These are phyloP conservation scores for Chenopodium quinoa DNA, from an alignment of 148 eudicot genomes.

Conservation along the genomic window DNA sequence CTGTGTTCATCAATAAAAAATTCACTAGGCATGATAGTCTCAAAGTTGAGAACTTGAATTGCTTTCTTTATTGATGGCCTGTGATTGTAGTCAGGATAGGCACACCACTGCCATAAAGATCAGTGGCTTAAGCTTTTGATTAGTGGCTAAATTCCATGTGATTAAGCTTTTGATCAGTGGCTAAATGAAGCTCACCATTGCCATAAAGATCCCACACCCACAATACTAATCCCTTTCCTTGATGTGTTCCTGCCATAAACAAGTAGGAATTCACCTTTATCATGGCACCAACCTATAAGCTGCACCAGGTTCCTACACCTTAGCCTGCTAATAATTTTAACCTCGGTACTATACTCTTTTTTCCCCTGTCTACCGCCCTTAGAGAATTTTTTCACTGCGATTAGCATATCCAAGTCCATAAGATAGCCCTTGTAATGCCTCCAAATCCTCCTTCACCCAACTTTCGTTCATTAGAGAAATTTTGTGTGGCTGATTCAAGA, in stretches of 20 bases:
- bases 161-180: slow-evolving; percentile 30
- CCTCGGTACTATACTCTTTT: slow-evolving; percentile 38
- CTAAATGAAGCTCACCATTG: slow-evolving; percentile 27
- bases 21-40: slow-evolving; percentile 20
- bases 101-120: slow-evolving; percentile 38
- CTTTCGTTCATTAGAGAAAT: too few species aligned
- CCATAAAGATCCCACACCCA: slow-evolving; percentile 50
- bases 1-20: too few species aligned
- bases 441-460: slow-evolving; percentile 20
- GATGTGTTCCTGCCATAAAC: slow-evolving; percentile 22
- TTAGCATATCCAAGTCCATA: background rate
- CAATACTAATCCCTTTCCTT: slow-evolving; percentile 26
- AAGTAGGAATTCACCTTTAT: slow-evolving; percentile 32
- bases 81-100: slow-evolving; percentile 38
- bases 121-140: slow-evolving; percentile 11
- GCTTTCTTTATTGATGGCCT: slow-evolving; percentile 57
- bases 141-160: slow-evolving; percentile 21
- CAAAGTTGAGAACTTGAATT: slow-evolving; percentile 39
- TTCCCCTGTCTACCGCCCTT: slow-evolving; percentile 38
- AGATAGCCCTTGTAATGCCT: slow-evolving; percentile 38
- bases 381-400: slow-evolving; percentile 37
- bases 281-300: slow-evolving; percentile 47
- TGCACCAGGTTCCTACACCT: slow-evolving; percentile 42
- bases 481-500: too few species aligned
- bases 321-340: slow-evolving; percentile 35